Conservation (phyloP, 495 filamentous ascomycete species). For the Neurospora hispaniola region DNA sequence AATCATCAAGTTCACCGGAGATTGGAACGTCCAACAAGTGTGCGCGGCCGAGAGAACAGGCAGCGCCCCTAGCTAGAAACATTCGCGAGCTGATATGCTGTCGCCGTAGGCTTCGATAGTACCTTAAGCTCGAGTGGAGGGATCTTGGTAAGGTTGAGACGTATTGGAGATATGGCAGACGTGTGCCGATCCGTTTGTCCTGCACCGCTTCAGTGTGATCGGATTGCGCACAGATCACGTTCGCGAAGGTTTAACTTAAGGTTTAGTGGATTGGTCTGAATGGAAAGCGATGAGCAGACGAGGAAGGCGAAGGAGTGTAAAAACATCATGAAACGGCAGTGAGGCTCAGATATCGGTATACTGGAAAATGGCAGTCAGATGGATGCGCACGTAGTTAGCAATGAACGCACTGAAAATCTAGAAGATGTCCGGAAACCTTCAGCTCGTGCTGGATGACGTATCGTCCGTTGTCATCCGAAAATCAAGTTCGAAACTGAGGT, state of each 20-base stretch:
- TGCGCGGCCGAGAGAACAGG: not conserved
- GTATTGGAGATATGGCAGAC: not conserved
- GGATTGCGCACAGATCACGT: no score
- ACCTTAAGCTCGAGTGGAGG: not conserved
- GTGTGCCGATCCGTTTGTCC: no score
- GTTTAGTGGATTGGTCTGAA: no score
- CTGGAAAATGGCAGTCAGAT: not conserved
- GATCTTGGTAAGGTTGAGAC: not conserved
- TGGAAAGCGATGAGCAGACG: not conserved
- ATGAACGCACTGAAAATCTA: no score
- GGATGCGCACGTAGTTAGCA: not conserved
- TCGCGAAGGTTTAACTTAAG: no score
- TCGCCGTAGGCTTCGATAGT: no score
- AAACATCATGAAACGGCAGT: not conserved
- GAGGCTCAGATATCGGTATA: not conserved
- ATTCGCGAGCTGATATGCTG: not conserved
- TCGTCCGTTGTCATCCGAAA: not conserved
- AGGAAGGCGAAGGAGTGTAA: not conserved
- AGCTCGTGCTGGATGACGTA: not conserved
- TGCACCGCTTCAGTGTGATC: no score
- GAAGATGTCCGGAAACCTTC: not conserved
- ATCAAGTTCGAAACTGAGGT: not conserved
- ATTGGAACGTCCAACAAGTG: not conserved
- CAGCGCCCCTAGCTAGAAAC: not conserved
- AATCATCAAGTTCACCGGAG: not conserved